A percentile compares a stretch with the other conserved stretches of the same genome.
Evolutionary conservation across 352 stramenopile species (phyloP).

Genomic region (Globisporangium apiculatum): DNA sequence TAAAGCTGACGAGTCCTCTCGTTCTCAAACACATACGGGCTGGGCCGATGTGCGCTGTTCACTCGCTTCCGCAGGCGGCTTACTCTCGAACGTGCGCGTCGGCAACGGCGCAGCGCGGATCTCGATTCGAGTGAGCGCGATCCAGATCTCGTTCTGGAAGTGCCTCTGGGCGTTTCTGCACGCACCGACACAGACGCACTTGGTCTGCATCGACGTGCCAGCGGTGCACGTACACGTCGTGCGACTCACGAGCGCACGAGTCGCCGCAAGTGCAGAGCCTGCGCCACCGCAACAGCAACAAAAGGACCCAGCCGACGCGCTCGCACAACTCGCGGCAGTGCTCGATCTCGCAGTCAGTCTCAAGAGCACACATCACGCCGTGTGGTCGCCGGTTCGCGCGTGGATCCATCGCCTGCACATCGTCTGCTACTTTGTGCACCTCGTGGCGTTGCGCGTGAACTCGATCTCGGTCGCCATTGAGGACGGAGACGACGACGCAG

Average conservation of each 20-base stretch:
- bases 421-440: constrained; percentile 27
- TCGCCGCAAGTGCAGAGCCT: background rate
- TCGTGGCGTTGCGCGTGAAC: constrained; percentile 20
- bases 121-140: constrained; percentile 21
- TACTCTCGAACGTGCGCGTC: constrained; percentile 44
- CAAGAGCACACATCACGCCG: constrained; percentile 25
- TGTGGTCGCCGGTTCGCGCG: constrained; percentile 23
- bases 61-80: constrained; percentile 20
- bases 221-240: constrained; percentile 29
- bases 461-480: constrained; percentile 33
- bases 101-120: constrained; percentile 26
- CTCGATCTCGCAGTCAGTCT: constrained; percentile 23
- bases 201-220: constrained; percentile 37
- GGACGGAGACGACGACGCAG: constrained; percentile 2
- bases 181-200: constrained; percentile 27
- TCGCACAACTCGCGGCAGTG: background rate
- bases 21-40: background rate
- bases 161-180: constrained; percentile 44
- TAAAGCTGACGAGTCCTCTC: background rate
- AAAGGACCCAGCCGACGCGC: background rate
- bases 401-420: constrained; percentile 37
- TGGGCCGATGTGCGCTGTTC: too few relatives aligned
- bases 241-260: background rate
- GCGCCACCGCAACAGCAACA: background rate
- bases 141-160: constrained; percentile 52